phyloP scores from a whole-genome alignment of 305 asterid genomes.

The Solanum hybrid region DNA sequence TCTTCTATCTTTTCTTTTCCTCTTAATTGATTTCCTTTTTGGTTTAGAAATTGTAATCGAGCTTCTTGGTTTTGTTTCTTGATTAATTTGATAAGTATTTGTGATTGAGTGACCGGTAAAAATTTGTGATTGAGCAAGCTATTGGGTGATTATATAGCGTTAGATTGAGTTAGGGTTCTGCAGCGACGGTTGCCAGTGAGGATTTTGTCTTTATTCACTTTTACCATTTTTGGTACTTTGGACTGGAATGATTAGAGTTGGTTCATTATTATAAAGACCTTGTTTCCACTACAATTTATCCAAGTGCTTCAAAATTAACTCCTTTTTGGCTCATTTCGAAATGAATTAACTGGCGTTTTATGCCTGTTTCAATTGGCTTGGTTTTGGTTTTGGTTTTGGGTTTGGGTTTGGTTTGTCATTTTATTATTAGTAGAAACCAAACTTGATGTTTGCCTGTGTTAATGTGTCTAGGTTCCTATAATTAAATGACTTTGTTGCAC shows the following conservation, averaged over 20 bases:
- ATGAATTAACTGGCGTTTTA: background rate
- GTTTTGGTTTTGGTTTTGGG: background rate
- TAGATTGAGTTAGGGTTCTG: background rate
- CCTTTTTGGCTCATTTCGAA: background rate
- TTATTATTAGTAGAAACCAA: background rate
- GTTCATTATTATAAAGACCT: background rate
- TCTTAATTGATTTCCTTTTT: background rate
- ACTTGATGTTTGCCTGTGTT: background rate
- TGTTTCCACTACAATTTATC: background rate
- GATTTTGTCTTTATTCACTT: background rate
- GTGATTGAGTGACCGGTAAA: background rate
- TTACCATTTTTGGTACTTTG: background rate
- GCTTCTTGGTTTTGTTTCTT: background rate
- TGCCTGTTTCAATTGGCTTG: background rate
- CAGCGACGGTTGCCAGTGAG: background rate
- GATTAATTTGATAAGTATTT: background rate
- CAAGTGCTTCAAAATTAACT: background rate
- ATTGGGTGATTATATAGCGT: background rate
- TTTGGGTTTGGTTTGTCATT: background rate
- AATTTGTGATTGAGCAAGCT: background rate
- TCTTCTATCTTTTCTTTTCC: background rate
- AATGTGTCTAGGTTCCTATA: background rate
- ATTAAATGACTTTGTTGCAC: background rate
- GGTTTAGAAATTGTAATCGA: background rate
- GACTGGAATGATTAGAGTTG: background rate